Conservation (phyloP, 139 green algal species). For the Closterium sp. region DNA sequence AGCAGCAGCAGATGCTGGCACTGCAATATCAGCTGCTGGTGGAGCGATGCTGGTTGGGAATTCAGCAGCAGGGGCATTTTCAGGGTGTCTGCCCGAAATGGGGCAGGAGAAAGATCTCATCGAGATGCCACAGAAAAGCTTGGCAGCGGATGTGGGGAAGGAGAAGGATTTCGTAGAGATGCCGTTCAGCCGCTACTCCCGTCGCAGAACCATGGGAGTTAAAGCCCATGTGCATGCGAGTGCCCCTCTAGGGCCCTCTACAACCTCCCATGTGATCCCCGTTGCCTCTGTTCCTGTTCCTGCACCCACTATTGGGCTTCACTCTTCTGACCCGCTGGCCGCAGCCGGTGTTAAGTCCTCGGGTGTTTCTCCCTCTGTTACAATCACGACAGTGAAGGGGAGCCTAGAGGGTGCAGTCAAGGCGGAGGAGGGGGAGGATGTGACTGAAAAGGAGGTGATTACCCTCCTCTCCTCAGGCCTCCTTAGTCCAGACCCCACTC, state of each 20-base stretch:
- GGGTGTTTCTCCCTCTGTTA: background rate
- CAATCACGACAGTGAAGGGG: background rate
- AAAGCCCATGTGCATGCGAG: background rate
- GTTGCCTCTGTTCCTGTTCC: background rate
- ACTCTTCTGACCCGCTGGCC: background rate
- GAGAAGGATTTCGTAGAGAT: background rate
- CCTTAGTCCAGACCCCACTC: background rate
- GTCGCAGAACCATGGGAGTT: background rate
- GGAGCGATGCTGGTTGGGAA: background rate
- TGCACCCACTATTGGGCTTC: background rate
- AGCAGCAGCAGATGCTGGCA: background rate
- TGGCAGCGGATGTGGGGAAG: background rate
- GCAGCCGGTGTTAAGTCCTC: background rate
- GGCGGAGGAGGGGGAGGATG: background rate
- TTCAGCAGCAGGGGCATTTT: background rate
- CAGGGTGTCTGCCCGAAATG: background rate
- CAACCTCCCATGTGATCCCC: background rate
- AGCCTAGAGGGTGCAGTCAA: background rate
- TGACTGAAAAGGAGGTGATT: background rate
- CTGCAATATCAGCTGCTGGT: background rate
- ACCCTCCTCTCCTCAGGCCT: background rate
- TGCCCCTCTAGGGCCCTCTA: background rate
- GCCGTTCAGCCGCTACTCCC: background rate
- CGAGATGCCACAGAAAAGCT: too few species aligned
- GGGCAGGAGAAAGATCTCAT: too few species aligned